These are phyloP conservation scores for Yamadazyma scolyti DNA, from an alignment of 805 yeast species.

Conservation along the genomic window DNA sequence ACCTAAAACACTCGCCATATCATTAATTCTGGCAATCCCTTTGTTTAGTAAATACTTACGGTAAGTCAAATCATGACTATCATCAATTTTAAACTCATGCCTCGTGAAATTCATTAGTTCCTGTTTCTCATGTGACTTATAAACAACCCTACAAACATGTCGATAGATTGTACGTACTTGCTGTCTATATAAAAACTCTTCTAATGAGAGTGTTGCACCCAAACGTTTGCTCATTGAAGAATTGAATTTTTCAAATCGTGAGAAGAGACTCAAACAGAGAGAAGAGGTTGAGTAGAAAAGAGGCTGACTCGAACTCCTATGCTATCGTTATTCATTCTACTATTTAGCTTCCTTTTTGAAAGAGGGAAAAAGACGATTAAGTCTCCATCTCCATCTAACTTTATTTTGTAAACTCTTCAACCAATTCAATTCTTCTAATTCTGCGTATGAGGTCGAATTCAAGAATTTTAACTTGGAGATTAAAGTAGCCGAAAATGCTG, in stretches of 20 bases:
- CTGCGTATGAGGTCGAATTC: conserved; percentile 3
- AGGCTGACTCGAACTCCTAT: too few relatives aligned
- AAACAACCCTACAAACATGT: conserved; percentile 27
- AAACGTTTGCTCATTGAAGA: conserved; percentile 1
- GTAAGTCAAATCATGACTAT: conserved; percentile 27
- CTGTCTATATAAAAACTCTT: conserved; percentile 38
- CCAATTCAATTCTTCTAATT: conserved; percentile 11
- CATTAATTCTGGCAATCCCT: conserved; percentile 26
- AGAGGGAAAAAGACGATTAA: conserved; percentile 18
- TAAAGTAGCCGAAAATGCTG: conserved; percentile 12
- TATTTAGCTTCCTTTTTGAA: neutral
- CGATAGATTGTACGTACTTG: conserved; percentile 31
- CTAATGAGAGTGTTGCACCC: conserved; percentile 23
- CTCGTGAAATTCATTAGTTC: conserved; percentile 30
- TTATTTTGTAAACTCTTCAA: conserved; percentile 14
- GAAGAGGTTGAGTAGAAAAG: too few relatives aligned
- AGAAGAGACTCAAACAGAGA: too few relatives aligned
- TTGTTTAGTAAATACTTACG: conserved; percentile 33
- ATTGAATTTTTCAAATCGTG: too few relatives aligned
- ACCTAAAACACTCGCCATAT: conserved; percentile 22
- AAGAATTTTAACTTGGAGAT: conserved; percentile 11
- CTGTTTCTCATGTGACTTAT: conserved; percentile 32
- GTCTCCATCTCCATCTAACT: conserved; percentile 20
- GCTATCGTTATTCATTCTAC: too few relatives aligned
- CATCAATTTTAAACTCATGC: conserved; percentile 30